These are phyloP conservation scores for Fusarium floridanum DNA, from an alignment of 2,329 filamentous ascomycete genomes.

Conservation along the genomic window DNA sequence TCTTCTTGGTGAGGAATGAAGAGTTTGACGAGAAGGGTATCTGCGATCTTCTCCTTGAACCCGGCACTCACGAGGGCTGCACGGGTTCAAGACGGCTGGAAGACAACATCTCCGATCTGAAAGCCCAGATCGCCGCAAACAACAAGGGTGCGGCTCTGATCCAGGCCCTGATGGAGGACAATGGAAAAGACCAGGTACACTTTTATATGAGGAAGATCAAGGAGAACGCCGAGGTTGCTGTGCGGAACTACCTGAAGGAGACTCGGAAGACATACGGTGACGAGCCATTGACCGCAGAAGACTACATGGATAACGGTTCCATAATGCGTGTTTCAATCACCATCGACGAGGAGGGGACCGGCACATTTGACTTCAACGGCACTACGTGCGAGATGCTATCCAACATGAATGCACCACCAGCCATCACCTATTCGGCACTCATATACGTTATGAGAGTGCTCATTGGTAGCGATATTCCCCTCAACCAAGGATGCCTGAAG, in stretches of 20 bases:
- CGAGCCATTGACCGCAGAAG: constrained; percentile 39
- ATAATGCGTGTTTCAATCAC: constrained; percentile 48
- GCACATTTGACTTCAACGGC: constrained; percentile 53
- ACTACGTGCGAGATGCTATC: constrained; percentile 51
- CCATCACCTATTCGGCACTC: constrained; percentile 53
- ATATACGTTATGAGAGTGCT: constrained; percentile 53
- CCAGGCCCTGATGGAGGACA: constrained; percentile 37
- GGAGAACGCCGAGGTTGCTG: constrained; percentile 50
- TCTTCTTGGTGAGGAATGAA: constrained; percentile 52
- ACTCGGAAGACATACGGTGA: constrained; percentile 60
- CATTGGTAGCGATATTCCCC: constrained; percentile 50
- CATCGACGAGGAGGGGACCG: constrained; percentile 46
- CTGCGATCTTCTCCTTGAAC: constrained; percentile 45
- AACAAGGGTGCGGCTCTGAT: constrained; percentile 52
- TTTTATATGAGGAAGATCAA: constrained; percentile 53
- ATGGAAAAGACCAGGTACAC: constrained; percentile 49
- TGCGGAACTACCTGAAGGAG: constrained; percentile 45
- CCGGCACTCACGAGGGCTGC: constrained; percentile 51
- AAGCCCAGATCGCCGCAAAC: constrained; percentile 58
- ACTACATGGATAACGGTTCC: constrained; percentile 54
- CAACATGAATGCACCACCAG: constrained; percentile 52
- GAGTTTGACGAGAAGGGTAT: constrained; percentile 51
- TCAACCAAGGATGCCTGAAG: constrained; percentile 54
- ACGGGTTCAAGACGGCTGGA: constrained; percentile 50
- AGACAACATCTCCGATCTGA: constrained; percentile 58